Evolutionary conservation across 2,329 filamentous ascomycete species (phyloP).

Genomic region (Amesomyces nigricolor): DNA sequence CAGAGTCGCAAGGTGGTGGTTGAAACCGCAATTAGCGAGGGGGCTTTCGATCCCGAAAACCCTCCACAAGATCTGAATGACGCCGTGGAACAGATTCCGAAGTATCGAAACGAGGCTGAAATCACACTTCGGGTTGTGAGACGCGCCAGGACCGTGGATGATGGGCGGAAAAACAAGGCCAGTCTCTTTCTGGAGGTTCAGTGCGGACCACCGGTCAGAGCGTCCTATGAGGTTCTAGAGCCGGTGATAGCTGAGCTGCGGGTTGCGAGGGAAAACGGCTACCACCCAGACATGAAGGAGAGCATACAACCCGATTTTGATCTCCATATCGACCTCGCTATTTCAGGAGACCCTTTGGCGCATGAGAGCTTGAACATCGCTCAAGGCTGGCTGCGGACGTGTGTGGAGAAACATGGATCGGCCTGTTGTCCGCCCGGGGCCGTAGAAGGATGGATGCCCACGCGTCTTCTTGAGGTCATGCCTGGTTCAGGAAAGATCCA

Average conservation of each 20-base stretch:
- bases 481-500: conserved; percentile 1
- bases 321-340: not conserved
- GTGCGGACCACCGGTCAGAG: not conserved
- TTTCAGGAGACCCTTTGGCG: conserved; percentile 7
- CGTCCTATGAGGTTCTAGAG: conserved; percentile 7
- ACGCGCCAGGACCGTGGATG: not conserved
- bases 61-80: conserved; percentile 11
- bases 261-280: not conserved
- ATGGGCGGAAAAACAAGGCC: not conserved
- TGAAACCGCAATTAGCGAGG: not conserved
- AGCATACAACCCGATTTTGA: not conserved
- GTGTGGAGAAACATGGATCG: conserved; percentile 3
- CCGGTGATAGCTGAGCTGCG: conserved; percentile 8
- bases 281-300: not conserved
- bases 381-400: conserved; percentile 11
- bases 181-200: conserved; percentile 1
- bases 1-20: conserved; percentile 11
- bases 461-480: conserved; percentile 10
- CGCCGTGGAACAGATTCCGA: conserved; percentile 6
- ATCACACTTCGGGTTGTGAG: not conserved
- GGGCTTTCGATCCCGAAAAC: not conserved
- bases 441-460: conserved; percentile 3
- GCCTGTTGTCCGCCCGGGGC: not conserved
- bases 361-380: conserved; percentile 6
- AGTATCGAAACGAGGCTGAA: not conserved